Evolutionary conservation across 805 yeast genomes (phyloP), one percentile per base, ranked within the genome.

Genomic region (Ogataea haglerorum): DNA sequence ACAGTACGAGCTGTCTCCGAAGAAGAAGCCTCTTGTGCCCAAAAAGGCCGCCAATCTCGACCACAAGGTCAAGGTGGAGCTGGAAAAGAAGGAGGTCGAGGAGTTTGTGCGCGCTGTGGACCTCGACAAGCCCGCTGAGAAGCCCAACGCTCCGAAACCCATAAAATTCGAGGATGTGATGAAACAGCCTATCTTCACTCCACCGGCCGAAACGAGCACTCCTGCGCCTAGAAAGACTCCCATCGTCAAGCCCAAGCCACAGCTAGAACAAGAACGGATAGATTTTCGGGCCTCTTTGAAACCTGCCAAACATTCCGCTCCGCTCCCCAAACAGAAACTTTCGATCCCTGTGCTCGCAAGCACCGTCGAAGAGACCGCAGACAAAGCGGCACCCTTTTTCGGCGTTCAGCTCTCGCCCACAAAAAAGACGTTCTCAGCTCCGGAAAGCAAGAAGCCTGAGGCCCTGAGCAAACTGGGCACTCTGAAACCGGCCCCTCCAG

Each of bases 1-100:
- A 18, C 42, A 41, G 25, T 56, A 56, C 34, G 51, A 50, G 21
- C 19, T 13, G 14, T 53, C 55, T 4, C 56, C 58, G 3, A 42
- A 45, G 22, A 39, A 51, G 41, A 57, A 52, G 37, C 60, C 53
- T 30, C 21, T 48, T 10, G 55, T 57, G 2, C 64, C 65, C 6
- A 48, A 38, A 43, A 60, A 60, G 42, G 53, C 46, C 13, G 22
- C 31, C 2, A 32, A 30, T 5, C 33, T 58, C 38, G 43, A 24
- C 12, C 17, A 22, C 26, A 21, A 23, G 26, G 19, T 18, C 18
- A 18, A 37, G 16, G 18, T 16, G 15, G 35, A 24, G 30, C 22
- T 13, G 12, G 30, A 23, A 12, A 30, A 10, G 26, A 18, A 25
- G 29, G 14, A 13, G 17, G 14, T 16, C 10, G 22, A 15, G 31